These are phyloP conservation scores for Pythium monospermum DNA, from an alignment of 352 stramenopile species.

Conservation along the genomic window DNA sequence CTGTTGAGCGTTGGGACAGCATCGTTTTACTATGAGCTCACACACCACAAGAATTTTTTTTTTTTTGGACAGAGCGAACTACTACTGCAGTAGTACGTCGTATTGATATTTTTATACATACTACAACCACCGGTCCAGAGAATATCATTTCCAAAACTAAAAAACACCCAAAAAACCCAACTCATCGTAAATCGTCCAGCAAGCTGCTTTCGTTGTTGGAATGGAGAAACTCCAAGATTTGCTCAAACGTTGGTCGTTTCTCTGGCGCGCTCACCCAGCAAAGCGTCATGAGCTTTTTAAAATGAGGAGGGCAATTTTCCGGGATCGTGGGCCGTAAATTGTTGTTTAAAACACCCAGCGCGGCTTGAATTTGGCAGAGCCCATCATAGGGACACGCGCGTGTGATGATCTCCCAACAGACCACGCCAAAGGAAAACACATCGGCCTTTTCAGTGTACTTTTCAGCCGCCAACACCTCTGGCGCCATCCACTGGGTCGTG, in stretches of 20 bases:
- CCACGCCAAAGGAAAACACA: constrained; percentile 83
- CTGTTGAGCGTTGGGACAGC: too few species aligned
- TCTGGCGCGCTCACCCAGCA: constrained; percentile 77
- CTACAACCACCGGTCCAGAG: too few species aligned
- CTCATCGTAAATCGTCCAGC: constrained; percentile 27
- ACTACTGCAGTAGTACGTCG: too few species aligned
- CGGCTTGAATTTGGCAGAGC: constrained; percentile 86
- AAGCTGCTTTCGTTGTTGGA: constrained; percentile 21
- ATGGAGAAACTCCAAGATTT: constrained; percentile 72
- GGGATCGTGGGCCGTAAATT: constrained; percentile 82
- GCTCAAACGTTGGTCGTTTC: constrained; percentile 75
- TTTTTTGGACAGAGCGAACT: too few species aligned
- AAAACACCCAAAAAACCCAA: too few species aligned
- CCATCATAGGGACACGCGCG: constrained; percentile 89
- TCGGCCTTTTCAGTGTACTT: constrained; percentile 88
- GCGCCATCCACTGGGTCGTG: constrained; percentile 86
- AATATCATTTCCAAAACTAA: too few species aligned
- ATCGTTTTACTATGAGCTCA: too few species aligned
- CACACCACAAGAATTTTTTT: too few species aligned
- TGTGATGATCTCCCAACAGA: constrained; percentile 88
- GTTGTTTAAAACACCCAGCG: constrained; percentile 84
- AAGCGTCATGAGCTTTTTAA: constrained; percentile 83
- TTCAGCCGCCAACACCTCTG: constrained; percentile 72
- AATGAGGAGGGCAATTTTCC: constrained; percentile 59
- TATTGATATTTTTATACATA: too few species aligned